Base-by-base conservation (phyloP, 1,284 basidiomycete species). In the Wallemia mellicola region DNA sequence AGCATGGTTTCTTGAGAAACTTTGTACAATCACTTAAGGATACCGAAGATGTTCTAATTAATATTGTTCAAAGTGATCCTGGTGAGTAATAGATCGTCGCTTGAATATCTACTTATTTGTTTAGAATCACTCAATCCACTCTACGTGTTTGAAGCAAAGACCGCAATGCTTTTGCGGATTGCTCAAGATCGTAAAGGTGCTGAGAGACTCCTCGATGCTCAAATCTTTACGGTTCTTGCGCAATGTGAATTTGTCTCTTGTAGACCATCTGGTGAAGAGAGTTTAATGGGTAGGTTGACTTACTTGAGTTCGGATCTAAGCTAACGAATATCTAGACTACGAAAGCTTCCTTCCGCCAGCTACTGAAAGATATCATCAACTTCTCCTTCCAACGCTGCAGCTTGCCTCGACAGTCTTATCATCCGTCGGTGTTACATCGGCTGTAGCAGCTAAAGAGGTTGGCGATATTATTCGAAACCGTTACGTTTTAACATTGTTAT, bases 101-200 rank as follows among this genome's bases (percentile, higher is more conserved):
- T 3, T 60, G n/a, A 60, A 32, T 60, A 24, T 54, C n/a, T 54
- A 54, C 60, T 63, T 24, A 59, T 2, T 25, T 61, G 59, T 62
- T 0, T 63, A 89, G 86, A 86, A 65, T 84, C 87, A 62, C 72
- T 98, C 24, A 92, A 95, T 66, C 76, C 86, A 0, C 74, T 92
- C 57, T 96, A 94, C 70, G 86, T 96, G 17, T 96, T 92, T 66
- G 92, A 96, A 69, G 79, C 89, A 17, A 89, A 91, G 70, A 81
- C 94, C 76, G 83, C 86, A 0, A 74, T 94, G 63, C 79, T 96
- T 60, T 78, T 83, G 27, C 78, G 86, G 27, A 78, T 95, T 70
- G 80, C 86, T 0, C 81, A 87, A 66, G 83, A 79, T 0, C 75
- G 83, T 57, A 73, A 76, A 63, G 91, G 91, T 1, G 86, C 88